These are phyloP conservation scores for Marasmius sp. DNA, from an alignment of 1,284 basidiomycete species.

Conservation along the genomic window DNA sequence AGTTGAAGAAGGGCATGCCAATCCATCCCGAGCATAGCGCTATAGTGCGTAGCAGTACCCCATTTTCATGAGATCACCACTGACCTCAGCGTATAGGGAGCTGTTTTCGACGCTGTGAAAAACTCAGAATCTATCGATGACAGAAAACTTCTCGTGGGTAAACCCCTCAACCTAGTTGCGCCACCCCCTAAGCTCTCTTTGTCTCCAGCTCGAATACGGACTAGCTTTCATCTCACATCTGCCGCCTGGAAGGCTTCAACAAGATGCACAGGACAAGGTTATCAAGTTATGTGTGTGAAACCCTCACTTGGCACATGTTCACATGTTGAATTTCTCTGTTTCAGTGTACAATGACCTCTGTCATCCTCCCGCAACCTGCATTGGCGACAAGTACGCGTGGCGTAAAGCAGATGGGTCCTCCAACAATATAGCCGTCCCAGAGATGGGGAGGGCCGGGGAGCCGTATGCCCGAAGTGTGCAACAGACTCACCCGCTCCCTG, in stretches of 20 bases:
- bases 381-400: slow-evolving; percentile 63
- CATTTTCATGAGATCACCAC: neutral
- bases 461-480: slow-evolving; percentile 83
- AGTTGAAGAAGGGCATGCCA: slow-evolving; percentile 9
- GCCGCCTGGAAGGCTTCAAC: slow-evolving; percentile 47
- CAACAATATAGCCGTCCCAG: slow-evolving; percentile 72
- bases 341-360: slow-evolving; percentile 76
- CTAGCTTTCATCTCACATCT: slow-evolving; percentile 63
- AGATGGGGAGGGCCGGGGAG: slow-evolving; percentile 71
- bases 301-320: neutral
- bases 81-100: slow-evolving; percentile 34
- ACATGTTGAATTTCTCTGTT: slow-evolving; percentile 8
- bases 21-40: neutral
- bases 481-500: slow-evolving; percentile 60
- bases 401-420: slow-evolving; percentile 71
- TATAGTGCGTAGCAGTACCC: neutral
- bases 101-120: slow-evolving; percentile 54
- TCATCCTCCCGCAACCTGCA: slow-evolving; percentile 70
- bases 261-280: slow-evolving; percentile 50
- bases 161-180: neutral
- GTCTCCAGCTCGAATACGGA: slow-evolving; percentile 65
- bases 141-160: slow-evolving; percentile 47
- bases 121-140: slow-evolving; percentile 67
- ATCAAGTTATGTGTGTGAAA: slow-evolving; percentile 53
- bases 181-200: slow-evolving; percentile 25